Evolutionary conservation across 2,329 filamentous ascomycete genomes (phyloP).

Genomic region (Exophiala lecanii-corni): DNA sequence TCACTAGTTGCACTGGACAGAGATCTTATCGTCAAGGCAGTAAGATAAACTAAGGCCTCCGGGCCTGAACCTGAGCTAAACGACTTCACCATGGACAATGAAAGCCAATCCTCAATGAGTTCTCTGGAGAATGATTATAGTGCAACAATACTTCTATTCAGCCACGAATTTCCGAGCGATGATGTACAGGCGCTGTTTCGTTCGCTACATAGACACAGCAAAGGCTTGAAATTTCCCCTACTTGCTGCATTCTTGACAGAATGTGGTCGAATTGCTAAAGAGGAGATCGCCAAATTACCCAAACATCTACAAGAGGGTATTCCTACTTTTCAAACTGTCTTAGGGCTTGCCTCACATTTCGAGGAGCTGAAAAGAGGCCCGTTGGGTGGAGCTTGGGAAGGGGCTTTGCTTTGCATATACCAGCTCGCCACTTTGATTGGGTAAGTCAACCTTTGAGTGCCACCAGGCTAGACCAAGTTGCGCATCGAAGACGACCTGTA

Average conservation of each 20-base stretch:
- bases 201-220: slow-evolving; percentile 38
- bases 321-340: slow-evolving; percentile 23
- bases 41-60: no score
- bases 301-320: slow-evolving; percentile 18
- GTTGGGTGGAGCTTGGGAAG: slow-evolving; percentile 43
- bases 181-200: slow-evolving; percentile 40
- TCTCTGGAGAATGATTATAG: slow-evolving; percentile 21
- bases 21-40: no score
- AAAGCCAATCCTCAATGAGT: neutral
- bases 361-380: slow-evolving; percentile 36
- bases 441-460: no score
- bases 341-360: slow-evolving; percentile 12
- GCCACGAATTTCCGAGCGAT: slow-evolving; percentile 47
- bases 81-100: neutral
- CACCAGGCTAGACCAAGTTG: no score
- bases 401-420: slow-evolving; percentile 38
- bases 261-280: slow-evolving; percentile 36
- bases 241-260: slow-evolving; percentile 42
- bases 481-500: neutral
- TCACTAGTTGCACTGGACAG: no score
- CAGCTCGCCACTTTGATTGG: slow-evolving; percentile 43
- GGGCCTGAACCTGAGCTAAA: no score
- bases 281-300: slow-evolving; percentile 34
- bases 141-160: slow-evolving; percentile 40
- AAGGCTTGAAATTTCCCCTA: slow-evolving; percentile 33